A percentile compares a stretch with the other conserved stretches of the same genome.
Evolutionary conservation across 495 filamentous ascomycete genomes (phyloP).

Genomic region (Penicillium parvum): DNA sequence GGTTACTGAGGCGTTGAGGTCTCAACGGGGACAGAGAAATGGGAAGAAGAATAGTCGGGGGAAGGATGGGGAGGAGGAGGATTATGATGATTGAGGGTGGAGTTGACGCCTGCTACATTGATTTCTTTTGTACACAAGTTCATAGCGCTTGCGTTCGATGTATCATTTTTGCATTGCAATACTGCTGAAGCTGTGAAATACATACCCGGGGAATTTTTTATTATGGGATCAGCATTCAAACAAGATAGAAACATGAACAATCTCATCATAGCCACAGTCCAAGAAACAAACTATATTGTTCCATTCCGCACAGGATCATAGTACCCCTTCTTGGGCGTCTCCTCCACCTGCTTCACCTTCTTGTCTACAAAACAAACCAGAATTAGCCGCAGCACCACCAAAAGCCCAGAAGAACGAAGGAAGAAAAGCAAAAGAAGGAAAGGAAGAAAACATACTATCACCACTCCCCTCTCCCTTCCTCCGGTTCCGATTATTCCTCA

Average conservation of each 20-base stretch:
- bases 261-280: not conserved
- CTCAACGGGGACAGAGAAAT: constrained; percentile 53
- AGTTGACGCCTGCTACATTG: not conserved
- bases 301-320: constrained; percentile 48
- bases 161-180: constrained; percentile 7
- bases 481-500: constrained; percentile 49
- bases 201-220: not conserved
- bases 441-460: constrained; percentile 34
- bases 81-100: constrained; percentile 28
- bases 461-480: constrained; percentile 32
- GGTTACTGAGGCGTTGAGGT: constrained; percentile 65
- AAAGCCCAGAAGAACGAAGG: not conserved
- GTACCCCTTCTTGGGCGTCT: constrained; percentile 32
- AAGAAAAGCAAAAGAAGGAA: too few species aligned
- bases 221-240: not conserved
- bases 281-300: constrained; percentile 17
- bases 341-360: constrained; percentile 20
- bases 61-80: constrained; percentile 33
- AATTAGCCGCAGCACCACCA: constrained; percentile 5
- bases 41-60: constrained; percentile 44
- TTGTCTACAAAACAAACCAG: constrained; percentile 14
- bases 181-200: not conserved
- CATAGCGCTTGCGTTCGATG: not conserved
- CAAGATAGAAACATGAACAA: constrained; percentile 1
- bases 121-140: not conserved